Base-by-base conservation (phyloP, 768 basidiomycete species). In the Amanita pseudoporphyria region DNA sequence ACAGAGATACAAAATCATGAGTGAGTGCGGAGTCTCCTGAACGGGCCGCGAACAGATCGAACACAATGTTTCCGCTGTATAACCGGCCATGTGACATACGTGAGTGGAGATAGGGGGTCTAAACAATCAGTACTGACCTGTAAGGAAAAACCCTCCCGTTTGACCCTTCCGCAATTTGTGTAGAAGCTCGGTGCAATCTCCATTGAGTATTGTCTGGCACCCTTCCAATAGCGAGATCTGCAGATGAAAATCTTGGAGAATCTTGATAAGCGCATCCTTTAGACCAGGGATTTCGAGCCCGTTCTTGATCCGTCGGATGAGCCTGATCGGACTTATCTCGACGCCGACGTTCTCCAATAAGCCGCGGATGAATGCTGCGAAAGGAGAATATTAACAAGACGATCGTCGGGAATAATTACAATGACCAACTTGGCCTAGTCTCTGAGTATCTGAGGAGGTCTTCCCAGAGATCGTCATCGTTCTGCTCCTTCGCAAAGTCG, bases 381-480 rank as follows among this genome's bases (percentile, higher is more conserved):
- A 36, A 28, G 21, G 38, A 5, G 41, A 33, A 52, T 36, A 6
- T 49, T 9, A 43, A 19, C n/a, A 19, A 3, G 33, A 36, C 7
- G 21, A 38, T 41, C n/a, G 43, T 18, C 3, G 35, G 9, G 21
- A 24, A 54, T 26, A 10, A 30, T 39, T 10, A 4, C 12, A 9
- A 19, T 26, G 1, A 63, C 77, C 49, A 48, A 92, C 92, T 67
- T 33, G 96, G 96, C 51, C 92, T 73, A 9, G 88, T 94, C 64
- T 98, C 96, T 0, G 94, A 95, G 58, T 98, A 98, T 52, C 76
- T 82, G 22, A 99, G 68, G 7, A 99, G 74, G 61, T 98, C 95
- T 58, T 98, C 95, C 96, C 95, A 99, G 0, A 99, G 78, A 62
- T 98, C 96, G 53, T 93, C 85, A 54, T 98, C 96, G 46, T 83